A percentile compares a stretch with the other conserved stretches of the same genome.
Evolutionary conservation across 371 early-diverging fungal genomes (phyloP).

Genomic region (Circinella umbellata): DNA sequence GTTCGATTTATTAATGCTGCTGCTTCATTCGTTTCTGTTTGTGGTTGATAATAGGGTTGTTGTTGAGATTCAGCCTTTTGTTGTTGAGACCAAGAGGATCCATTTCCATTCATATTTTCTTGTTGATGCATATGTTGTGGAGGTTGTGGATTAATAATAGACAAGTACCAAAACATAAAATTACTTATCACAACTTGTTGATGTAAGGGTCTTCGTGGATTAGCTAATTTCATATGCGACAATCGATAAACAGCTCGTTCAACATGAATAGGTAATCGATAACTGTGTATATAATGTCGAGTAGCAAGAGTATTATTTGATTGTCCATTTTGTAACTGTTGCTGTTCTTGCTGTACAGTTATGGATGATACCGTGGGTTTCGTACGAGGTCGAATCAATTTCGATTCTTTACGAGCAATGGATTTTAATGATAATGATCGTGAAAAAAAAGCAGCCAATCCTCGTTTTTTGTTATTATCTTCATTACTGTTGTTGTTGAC

Average conservation of each 20-base stretch:
- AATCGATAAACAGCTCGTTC: conserved; percentile 75
- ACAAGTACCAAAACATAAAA: conserved; percentile 81
- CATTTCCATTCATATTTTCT: conserved; percentile 82
- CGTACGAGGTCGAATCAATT: neutral
- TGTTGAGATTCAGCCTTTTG: conserved; percentile 8
- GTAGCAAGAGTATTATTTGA: neutral
- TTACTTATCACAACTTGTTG: conserved; percentile 83
- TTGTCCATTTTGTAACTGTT: conserved; percentile 1
- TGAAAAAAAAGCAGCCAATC: conserved; percentile 31
- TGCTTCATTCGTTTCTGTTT: conserved; percentile 1
- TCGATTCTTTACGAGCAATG: conserved; percentile 10
- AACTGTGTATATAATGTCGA: conserved; percentile 27
- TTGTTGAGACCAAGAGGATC: conserved; percentile 72
- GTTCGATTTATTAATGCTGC: conserved; percentile 20
- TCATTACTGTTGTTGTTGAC: neutral
- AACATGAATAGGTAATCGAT: conserved; percentile 63
- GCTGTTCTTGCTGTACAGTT: conserved; percentile 1
- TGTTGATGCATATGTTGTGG: conserved; percentile 58
- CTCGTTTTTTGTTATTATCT: conserved; percentile 13
- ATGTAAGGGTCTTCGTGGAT: conserved; percentile 67
- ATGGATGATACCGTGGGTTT: neutral
- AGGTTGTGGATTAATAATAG: conserved; percentile 67
- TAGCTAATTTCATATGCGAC: conserved; percentile 78
- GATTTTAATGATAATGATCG: conserved; percentile 31
- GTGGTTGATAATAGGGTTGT: conserved; percentile 2